Base-by-base conservation (phyloP, 2,329 filamentous ascomycete genomes). In the Pyricularia grisea region DNA sequence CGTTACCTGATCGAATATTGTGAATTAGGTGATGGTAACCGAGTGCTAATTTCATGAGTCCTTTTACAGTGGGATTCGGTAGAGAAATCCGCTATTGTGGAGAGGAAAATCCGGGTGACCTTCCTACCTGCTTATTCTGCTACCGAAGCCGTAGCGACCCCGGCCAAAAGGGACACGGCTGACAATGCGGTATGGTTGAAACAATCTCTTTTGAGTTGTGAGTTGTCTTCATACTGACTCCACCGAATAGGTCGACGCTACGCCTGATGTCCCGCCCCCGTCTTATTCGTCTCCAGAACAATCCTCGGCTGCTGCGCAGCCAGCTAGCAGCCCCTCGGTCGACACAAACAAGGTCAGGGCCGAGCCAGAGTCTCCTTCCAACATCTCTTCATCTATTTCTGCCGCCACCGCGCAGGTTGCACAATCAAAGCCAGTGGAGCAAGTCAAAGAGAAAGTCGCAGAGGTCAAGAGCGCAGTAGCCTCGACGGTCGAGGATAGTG, bases 91-190 rank as follows among this genome's bases (percentile, higher is more conserved):
- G 84, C 87, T 27, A 90, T 99, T 70, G 88, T 93, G 75, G 95
- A 99, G 84, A 92, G 90, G 83, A 99, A 98, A 85, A 99, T 99
- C 74, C 90, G 94, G 65, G 95, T 99, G 72, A 86, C 85, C 73
- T 99, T 94, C 85, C 84, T 97, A 61, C 80, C 91, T 66, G 84
- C 90, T 11, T 86, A 88, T 67, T 85, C 85, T 5, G 73, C 71
- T 9, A 70, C 68, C 11, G 70, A 72, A 10, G 72, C 72, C 9
- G 72, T 74, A 5, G 67, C 70, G 14, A 79, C 78, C 2, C 78
- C 78, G 14, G 67, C 72, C 67, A 76, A 76, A 30, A 68, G 58
- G 55, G 70, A 72, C 11, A 69, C 68, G 42, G 70, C 74, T 9
- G 67, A 72, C 9, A 78, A 76, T 67, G 77, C 75, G 70, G 76